phyloP scores from a whole-genome alignment of 1,139 yeast genomes.

The Hemisphaericaspora lyxosophila region DNA sequence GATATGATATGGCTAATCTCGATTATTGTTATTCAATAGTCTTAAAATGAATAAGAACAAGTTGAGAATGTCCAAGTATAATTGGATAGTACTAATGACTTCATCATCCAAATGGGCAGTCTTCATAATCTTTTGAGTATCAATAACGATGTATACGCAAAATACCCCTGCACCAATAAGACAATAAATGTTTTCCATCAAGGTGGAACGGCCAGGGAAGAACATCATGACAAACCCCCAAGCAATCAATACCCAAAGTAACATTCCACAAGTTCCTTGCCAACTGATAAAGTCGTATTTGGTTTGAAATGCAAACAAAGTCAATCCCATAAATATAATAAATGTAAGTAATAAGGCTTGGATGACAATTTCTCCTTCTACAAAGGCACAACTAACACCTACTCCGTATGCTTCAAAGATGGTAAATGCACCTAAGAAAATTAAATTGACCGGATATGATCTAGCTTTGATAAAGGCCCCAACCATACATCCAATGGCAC shows the following conservation, averaged over 20 bases:
- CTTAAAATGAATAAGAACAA: slow-evolving; percentile 76
- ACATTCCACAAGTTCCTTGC: slow-evolving; percentile 63
- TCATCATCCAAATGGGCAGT: slow-evolving; percentile 85
- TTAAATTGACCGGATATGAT: slow-evolving; percentile 60
- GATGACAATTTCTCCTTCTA: slow-evolving; percentile 63
- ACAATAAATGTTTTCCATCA: slow-evolving; percentile 48
- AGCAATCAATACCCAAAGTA: slow-evolving; percentile 69
- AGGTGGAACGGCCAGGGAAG: slow-evolving; percentile 48
- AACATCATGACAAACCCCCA: slow-evolving; percentile 70
- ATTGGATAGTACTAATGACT: slow-evolving; percentile 70
- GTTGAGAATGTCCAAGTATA: slow-evolving; percentile 80
- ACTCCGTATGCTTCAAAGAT: slow-evolving; percentile 71
- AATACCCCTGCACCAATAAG: slow-evolving; percentile 74
- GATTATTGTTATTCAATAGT: slow-evolving; percentile 48
- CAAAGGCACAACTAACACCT: slow-evolving; percentile 65
- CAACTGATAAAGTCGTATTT: slow-evolving; percentile 76
- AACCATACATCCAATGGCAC: slow-evolving; percentile 62
- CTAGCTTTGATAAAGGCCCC: slow-evolving; percentile 60
- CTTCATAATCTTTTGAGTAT: slow-evolving; percentile 80
- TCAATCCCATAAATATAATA: slow-evolving; percentile 70
- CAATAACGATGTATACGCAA: slow-evolving; percentile 71
- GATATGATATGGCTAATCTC: slow-evolving; percentile 18
- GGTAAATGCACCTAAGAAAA: slow-evolving; percentile 66
- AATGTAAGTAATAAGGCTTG: slow-evolving; percentile 73
- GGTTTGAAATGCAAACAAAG: slow-evolving; percentile 78